Evolutionary conservation across 768 basidiomycete species (phyloP).

Genomic region (Baorangia bicolor): DNA sequence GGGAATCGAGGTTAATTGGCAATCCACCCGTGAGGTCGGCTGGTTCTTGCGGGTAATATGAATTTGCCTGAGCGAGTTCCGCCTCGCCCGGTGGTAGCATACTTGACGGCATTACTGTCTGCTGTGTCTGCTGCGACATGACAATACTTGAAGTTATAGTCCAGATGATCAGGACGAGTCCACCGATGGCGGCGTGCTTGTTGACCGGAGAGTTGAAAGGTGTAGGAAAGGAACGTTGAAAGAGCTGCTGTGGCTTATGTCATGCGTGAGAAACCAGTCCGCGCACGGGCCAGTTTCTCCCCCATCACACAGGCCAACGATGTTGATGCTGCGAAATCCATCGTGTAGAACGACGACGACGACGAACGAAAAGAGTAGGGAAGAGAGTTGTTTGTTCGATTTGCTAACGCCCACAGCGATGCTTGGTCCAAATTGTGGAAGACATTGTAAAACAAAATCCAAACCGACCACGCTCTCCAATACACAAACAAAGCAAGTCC

Average conservation of each 20-base stretch:
- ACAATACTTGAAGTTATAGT: not conserved
- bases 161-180: slow-evolving; percentile 12
- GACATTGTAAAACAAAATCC: slow-evolving; percentile 74
- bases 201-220: slow-evolving; percentile 26
- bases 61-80: slow-evolving; percentile 53
- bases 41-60: slow-evolving; percentile 72
- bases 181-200: slow-evolving; percentile 20
- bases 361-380: slow-evolving; percentile 33
- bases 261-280: slow-evolving; percentile 39
- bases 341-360: slow-evolving; percentile 31
- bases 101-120: slow-evolving; percentile 60
- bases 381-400: slow-evolving; percentile 46
- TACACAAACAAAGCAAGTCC: slow-evolving; percentile 39
- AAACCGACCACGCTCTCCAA: slow-evolving; percentile 42
- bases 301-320: slow-evolving; percentile 25
- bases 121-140: slow-evolving; percentile 55
- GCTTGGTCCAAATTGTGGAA: slow-evolving; percentile 65
- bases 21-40: slow-evolving; percentile 81
- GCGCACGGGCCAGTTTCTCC: slow-evolving; percentile 57
- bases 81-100: slow-evolving; percentile 52
- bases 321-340: slow-evolving; percentile 14
- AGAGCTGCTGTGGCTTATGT: slow-evolving; percentile 58
- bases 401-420: slow-evolving; percentile 62
- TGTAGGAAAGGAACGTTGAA: slow-evolving; percentile 33
- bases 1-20: slow-evolving; percentile 83